These are phyloP conservation scores for Verticillium longisporum DNA, from an alignment of 2,329 filamentous ascomycete genomes.

Conservation along the genomic window DNA sequence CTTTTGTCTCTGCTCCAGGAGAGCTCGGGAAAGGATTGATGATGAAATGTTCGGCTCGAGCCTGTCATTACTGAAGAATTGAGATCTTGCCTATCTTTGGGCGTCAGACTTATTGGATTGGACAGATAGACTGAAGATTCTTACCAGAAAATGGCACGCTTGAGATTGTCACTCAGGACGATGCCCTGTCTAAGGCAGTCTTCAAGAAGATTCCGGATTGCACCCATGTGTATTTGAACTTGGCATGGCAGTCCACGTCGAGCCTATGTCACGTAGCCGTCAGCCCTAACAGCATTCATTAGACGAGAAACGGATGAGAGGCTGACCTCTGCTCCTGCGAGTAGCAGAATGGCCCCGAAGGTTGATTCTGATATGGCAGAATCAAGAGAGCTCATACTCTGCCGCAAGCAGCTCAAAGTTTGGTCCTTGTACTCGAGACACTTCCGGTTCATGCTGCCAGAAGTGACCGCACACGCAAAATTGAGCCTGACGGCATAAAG, in stretches of 20 bases:
- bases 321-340: conserved; percentile 34
- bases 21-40: conserved; percentile 33
- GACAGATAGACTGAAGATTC: conserved; percentile 3
- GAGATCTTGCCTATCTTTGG: conserved; percentile 30
- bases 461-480: conserved; percentile 21
- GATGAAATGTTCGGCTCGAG: conserved; percentile 28
- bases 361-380: conserved; percentile 26
- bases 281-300: conserved; percentile 1
- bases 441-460: conserved; percentile 19
- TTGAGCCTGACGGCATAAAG: conserved; percentile 32
- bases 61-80: conserved; percentile 31
- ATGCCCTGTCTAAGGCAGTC: conserved; percentile 20
- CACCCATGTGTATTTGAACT: conserved; percentile 34
- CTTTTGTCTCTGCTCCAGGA: conserved; percentile 28
- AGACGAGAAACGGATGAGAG: neutral
- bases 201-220: conserved; percentile 26
- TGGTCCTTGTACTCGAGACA: conserved; percentile 27
- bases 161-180: conserved; percentile 28
- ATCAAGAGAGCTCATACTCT: conserved; percentile 21
- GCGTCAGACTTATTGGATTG: conserved; percentile 4
- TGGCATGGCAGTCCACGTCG: conserved; percentile 25
- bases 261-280: conserved; percentile 20
- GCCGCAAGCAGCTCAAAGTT: conserved; percentile 23
- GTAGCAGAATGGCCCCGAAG: conserved; percentile 31
- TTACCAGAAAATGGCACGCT: conserved; percentile 38